Evolutionary conservation across 768 basidiomycete species (phyloP).

Genomic region (Sistotremastrum niveocremeum): DNA sequence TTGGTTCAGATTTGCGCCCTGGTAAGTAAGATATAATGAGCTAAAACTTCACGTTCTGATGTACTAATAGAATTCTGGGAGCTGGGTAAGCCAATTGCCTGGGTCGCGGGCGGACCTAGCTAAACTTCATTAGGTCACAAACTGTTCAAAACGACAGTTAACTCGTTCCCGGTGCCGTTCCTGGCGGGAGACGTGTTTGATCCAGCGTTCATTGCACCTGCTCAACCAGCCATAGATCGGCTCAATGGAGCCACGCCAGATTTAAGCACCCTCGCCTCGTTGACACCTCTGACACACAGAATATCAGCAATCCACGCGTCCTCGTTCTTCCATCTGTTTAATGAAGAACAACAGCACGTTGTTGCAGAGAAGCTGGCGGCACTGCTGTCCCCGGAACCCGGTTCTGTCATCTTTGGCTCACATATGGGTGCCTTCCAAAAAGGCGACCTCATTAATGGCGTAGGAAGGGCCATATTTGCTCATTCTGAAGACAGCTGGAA

Average conservation of each 20-base stretch:
- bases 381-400: constrained; percentile 16
- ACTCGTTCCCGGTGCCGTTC: constrained; percentile 41
- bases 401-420: constrained; percentile 18
- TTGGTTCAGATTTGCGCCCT: constrained; percentile 25
- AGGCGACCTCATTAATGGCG: neutral
- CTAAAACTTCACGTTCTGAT: neutral
- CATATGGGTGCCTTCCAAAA: constrained; percentile 10
- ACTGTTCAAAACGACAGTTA: constrained; percentile 38
- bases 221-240: constrained; percentile 12
- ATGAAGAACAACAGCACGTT: constrained; percentile 12
- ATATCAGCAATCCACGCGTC: constrained; percentile 37
- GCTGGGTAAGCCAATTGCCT: constrained; percentile 7
- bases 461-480: too few relatives aligned
- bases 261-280: constrained; percentile 22
- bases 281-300: constrained; percentile 32
- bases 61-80: constrained; percentile 39
- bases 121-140: constrained; percentile 29
- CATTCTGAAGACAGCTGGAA: too few relatives aligned
- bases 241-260: constrained; percentile 11
- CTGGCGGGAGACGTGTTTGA: constrained; percentile 43
- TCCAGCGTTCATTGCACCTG: constrained; percentile 24
- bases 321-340: constrained; percentile 30
- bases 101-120: too few relatives aligned
- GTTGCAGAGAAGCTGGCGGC: constrained; percentile 14
- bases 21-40: constrained; percentile 14